Evolutionary conservation across 108 stramenopile species (phyloP), one percentile per base, ranked within the genome.

Genomic region (Nitzschia sp.): DNA sequence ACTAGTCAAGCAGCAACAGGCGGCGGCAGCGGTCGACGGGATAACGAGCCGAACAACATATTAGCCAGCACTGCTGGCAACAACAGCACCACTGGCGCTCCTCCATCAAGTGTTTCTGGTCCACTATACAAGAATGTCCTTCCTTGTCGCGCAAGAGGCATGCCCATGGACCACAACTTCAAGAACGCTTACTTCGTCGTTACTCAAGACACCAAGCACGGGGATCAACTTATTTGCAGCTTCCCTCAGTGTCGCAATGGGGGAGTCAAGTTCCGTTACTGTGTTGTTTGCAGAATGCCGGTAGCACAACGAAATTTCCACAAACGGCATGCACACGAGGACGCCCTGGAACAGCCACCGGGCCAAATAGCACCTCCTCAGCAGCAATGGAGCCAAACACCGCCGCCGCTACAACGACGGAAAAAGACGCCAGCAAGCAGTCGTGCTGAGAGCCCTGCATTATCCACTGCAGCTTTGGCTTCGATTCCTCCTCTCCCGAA

Each of bases 271-370:
- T 59, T 59, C 30, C 59, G 30, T 13, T 59, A 59, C 33, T 59
- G 59, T 49, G 53, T 78, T 28, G 71, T 76, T 36, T 89, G 88
- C 68, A 84, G 86, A 73, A 64, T 92, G 21, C 87, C 88, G 2
- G 91, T 89, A 3, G 91, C 91, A 4, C 88, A 92, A 64, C 66
- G 91, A 21, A 92, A 92, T 70, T 92, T 92, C 66, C 66, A 80
- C 4, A 88, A 88, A 53, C 79, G 91, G 31, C 91, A 92, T 61
- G 72, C 72, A 54, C 91, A 92, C 75, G 82, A 78, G 23, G 54
- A 54, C 15, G 54, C 19, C 25, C 54, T 27, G 26, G 1, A 15
- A 25, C 23, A 15, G 8, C 54, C 24, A 25, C 1, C 1, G 26
- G 54, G 23, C 2, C 13, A 54, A 27, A 25, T 1, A 5, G 23